Evolutionary conservation across 768 basidiomycete genomes (phyloP), one percentile per base, ranked within the genome.

Genomic region (Lactarius psammicola): DNA sequence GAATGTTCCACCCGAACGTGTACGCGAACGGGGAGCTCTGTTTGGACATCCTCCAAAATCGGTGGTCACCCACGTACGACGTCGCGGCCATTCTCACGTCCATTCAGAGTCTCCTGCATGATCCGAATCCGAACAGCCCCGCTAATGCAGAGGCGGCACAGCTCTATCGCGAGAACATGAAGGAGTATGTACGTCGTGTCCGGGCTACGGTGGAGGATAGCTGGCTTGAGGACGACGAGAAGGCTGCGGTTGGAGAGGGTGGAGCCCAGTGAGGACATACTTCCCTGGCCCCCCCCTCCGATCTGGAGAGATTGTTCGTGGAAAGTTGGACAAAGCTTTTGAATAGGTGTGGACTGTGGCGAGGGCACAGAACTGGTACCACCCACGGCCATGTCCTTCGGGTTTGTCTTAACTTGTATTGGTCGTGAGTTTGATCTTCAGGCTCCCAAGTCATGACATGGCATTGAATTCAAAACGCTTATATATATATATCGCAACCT

Each of bases 1-100:
- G 69, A n/a, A 98, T 98, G 96, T 98, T 99, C 79, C 96, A 99
- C 75, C 97, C 97, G 0, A 99, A 98, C 79, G 95, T 99, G 11
- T 99, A 98, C 77, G 91, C 92, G 54, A 98, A 97, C 72, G 97
- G 97, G 68, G 96, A 98, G 75, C 89, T 99, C 59, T 99, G 97
- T 75, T 83, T 99, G 59, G 97, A 98, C 77, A 99, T 98, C 73
- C 84, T 99, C 40, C 97, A 99, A 80, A 99, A 99, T 75, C 84
- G 97, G 28, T 99, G 97, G 97, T 93, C 90, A 30, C 97, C 97
- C 7, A 98, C 97, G 1, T 99, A 99, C 77, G 97, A 99, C 74
- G 97, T 99, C 61, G 94, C 95, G 23, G 97, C 97, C 33, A 98
- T 98, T 78, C 82, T 99, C 72, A 99, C 97, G 10, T 92, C 89